Evolutionary conservation across 2,329 filamentous ascomycete species (phyloP).

Genomic region (Blastomyces gilchristii): DNA sequence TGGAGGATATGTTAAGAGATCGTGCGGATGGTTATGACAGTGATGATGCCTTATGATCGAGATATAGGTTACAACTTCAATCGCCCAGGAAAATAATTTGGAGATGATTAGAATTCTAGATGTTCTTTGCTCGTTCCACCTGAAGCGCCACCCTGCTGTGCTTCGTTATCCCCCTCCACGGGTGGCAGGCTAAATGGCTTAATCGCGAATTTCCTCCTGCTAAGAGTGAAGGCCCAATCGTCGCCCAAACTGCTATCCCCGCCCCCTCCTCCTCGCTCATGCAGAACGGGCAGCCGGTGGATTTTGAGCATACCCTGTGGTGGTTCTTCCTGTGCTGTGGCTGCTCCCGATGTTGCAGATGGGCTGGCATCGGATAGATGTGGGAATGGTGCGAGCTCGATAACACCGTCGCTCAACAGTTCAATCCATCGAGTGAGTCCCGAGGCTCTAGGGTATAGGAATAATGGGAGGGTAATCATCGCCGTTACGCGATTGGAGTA

Average conservation of each 20-base stretch:
- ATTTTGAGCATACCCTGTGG: constrained; percentile 78
- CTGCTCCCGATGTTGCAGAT: constrained; percentile 41
- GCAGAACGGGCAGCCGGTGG: constrained; percentile 71
- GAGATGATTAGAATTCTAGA: constrained; percentile 56
- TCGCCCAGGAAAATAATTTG: neutral
- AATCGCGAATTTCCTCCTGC: constrained; percentile 71
- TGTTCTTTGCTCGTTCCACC: constrained; percentile 35
- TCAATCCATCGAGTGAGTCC: constrained; percentile 82
- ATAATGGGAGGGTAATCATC: constrained; percentile 66
- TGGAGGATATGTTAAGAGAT: constrained; percentile 49
- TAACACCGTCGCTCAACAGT: constrained; percentile 68
- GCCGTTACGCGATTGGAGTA: constrained; percentile 57
- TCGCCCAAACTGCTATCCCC: constrained; percentile 61
- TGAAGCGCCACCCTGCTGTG: constrained; percentile 40
- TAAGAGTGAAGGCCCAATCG: constrained; percentile 84
- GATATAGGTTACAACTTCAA: neutral
- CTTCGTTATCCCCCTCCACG: constrained; percentile 61
- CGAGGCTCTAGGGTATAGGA: constrained; percentile 64
- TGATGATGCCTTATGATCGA: constrained; percentile 8
- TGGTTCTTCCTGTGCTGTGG: constrained; percentile 57
- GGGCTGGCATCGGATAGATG: constrained; percentile 42
- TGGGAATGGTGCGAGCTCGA: constrained; percentile 70
- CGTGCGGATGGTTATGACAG: constrained; percentile 26
- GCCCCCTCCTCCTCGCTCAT: constrained; percentile 81
- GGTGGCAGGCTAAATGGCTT: constrained; percentile 84